phyloP scores from a whole-genome alignment of 441 rosid genomes.

The Hura crepitans region DNA sequence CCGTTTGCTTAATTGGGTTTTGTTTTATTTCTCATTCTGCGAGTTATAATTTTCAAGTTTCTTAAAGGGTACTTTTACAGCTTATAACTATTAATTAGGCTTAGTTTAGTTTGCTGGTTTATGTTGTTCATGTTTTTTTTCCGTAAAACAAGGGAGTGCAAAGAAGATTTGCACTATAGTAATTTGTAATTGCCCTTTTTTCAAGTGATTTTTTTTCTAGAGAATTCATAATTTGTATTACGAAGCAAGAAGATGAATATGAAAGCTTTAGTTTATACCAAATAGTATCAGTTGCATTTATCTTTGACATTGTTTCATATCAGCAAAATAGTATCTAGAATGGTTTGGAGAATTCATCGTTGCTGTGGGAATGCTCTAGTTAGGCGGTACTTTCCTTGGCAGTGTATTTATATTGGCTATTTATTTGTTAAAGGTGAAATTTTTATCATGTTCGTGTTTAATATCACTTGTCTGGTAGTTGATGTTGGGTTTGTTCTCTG shows the following conservation, averaged over 20 bases:
- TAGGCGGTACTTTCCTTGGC: background rate
- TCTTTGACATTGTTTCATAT: background rate
- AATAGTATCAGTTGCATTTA: background rate
- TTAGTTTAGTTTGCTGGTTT: no score
- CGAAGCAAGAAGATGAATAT: background rate
- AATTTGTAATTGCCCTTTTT: background rate
- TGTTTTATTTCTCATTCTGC: background rate
- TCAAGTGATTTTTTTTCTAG: background rate
- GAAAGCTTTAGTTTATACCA: background rate
- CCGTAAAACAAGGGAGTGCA: no score
- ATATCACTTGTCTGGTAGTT: background rate
- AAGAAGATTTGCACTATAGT: no score
- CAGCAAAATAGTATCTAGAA: background rate
- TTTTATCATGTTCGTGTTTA: background rate
- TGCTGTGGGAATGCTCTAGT: background rate
- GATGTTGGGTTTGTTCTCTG: background rate
- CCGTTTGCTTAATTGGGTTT: conserved; percentile 1
- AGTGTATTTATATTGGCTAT: background rate
- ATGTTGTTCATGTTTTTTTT: no score
- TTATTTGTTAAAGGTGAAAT: background rate
- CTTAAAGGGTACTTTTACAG: background rate
- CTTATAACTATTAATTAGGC: no score
- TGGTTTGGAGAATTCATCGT: background rate
- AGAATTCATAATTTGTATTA: background rate
- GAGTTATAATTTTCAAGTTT: background rate